phyloP scores from a whole-genome alignment of 345 rosid species.

The Citrus unshiu region DNA sequence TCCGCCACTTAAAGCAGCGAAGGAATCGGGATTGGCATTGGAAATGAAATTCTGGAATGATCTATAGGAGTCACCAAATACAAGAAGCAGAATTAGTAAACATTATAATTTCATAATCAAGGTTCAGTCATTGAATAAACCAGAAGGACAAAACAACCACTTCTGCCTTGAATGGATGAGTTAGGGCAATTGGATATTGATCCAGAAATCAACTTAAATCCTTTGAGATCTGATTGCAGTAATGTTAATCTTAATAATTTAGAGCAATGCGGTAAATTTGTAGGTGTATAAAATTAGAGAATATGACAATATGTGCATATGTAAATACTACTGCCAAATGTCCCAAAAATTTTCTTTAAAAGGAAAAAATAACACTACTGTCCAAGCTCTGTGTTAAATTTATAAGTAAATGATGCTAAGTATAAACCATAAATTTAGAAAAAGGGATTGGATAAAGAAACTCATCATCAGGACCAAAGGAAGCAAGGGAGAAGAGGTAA shows the following conservation, averaged over 20 bases:
- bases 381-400: background rate
- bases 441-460: background rate
- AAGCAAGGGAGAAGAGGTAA: background rate
- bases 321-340: background rate
- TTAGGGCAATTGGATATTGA: background rate
- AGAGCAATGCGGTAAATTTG: background rate
- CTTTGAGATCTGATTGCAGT: background rate
- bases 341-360: too few species aligned
- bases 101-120: background rate
- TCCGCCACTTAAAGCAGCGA: conserved; percentile 68
- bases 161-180: background rate
- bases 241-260: background rate
- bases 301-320: background rate
- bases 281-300: background rate
- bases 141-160: background rate
- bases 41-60: conserved; percentile 77
- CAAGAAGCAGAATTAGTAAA: background rate
- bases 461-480: background rate
- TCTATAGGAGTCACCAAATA: conserved; percentile 36
- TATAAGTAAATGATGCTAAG: background rate
- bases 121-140: background rate
- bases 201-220: background rate
- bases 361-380: too few species aligned
- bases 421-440: background rate
- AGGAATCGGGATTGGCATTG: conserved; percentile 62